These are phyloP conservation scores for Cladosporium austrohemisphaericum DNA, from an alignment of 2,329 filamentous ascomycete genomes.

Conservation along the genomic window DNA sequence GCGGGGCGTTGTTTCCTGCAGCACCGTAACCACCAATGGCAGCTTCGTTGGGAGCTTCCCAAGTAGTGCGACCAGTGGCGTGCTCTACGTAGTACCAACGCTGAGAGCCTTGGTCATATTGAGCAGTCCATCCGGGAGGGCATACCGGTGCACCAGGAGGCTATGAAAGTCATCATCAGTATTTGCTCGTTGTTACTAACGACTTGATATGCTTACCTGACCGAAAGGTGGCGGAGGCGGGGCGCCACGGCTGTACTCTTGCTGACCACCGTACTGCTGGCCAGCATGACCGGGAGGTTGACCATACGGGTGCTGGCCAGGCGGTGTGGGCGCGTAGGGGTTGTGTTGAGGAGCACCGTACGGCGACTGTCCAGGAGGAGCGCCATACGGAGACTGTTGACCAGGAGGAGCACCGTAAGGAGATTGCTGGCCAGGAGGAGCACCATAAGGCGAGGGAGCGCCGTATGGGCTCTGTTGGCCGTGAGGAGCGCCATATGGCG, in stretches of 20 bases:
- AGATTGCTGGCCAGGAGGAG: slow-evolving; percentile 20
- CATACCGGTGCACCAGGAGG: slow-evolving; percentile 44
- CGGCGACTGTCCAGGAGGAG: slow-evolving; percentile 16
- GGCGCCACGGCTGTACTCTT: slow-evolving; percentile 26
- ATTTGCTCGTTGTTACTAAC: no score
- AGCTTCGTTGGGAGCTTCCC: slow-evolving; percentile 51
- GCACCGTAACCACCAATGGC: slow-evolving; percentile 26
- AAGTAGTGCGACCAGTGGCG: slow-evolving; percentile 59
- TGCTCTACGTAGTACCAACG: slow-evolving; percentile 65
- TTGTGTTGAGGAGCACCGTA: slow-evolving; percentile 27
- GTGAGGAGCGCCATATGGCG: slow-evolving; percentile 7
- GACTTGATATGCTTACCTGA: no score
- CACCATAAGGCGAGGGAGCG: slow-evolving; percentile 3
- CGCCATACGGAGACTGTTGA: slow-evolving; percentile 5
- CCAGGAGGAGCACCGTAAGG: slow-evolving; percentile 12
- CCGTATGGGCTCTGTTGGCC: background rate
- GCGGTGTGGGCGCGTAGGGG: slow-evolving; percentile 25
- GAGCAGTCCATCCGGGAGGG: slow-evolving; percentile 58
- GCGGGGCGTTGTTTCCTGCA: slow-evolving; percentile 24
- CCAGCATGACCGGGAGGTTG: no score
- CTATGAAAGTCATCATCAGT: no score
- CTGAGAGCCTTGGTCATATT: slow-evolving; percentile 59
- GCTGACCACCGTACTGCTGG: no score
- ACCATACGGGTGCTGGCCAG: slow-evolving; percentile 8
- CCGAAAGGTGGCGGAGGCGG: slow-evolving; percentile 29